Evolutionary conservation across 768 basidiomycete genomes (phyloP).

Genomic region (Pilatotrama ljubarskyi): DNA sequence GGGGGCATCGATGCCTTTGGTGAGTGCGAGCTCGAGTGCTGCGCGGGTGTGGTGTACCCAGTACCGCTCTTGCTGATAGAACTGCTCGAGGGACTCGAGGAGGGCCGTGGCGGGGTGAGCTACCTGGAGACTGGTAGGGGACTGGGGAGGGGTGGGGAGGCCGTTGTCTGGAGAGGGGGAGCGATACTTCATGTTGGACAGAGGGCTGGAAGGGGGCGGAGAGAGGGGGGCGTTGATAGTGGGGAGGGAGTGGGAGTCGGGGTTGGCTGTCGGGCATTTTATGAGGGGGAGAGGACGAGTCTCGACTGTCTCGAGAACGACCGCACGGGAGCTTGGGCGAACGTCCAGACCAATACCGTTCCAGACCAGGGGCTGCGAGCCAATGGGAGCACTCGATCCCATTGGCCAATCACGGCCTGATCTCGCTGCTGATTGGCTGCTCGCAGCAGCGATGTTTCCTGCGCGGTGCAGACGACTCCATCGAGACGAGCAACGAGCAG

Average conservation of each 20-base stretch:
- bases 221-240: constrained; percentile 27
- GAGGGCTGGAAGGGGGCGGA: constrained; percentile 4
- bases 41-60: constrained; percentile 71
- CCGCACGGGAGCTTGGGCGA: constrained; percentile 23
- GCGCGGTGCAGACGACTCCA: not conserved
- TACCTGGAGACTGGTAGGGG: constrained; percentile 28
- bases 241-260: constrained; percentile 20
- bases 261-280: constrained; percentile 24
- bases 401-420: constrained; percentile 23
- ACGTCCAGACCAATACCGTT: constrained; percentile 29
- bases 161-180: constrained; percentile 23
- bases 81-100: constrained; percentile 63
- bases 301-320: constrained; percentile 29
- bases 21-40: constrained; percentile 51
- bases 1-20: constrained; percentile 33
- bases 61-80: constrained; percentile 70
- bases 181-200: constrained; percentile 24
- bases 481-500: not conserved
- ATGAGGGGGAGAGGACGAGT: constrained; percentile 24
- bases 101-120: constrained; percentile 47
- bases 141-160: constrained; percentile 35
- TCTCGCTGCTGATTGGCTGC: constrained; percentile 9
- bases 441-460: not conserved
- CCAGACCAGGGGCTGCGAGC: constrained; percentile 23
- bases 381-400: constrained; percentile 25